Percentiles rank a stretch among this genome's conserved stretches.
Evolutionary conservation across 2,329 filamentous ascomycete species (phyloP).

Genomic region (Allantophomopsis lycopodina): DNA sequence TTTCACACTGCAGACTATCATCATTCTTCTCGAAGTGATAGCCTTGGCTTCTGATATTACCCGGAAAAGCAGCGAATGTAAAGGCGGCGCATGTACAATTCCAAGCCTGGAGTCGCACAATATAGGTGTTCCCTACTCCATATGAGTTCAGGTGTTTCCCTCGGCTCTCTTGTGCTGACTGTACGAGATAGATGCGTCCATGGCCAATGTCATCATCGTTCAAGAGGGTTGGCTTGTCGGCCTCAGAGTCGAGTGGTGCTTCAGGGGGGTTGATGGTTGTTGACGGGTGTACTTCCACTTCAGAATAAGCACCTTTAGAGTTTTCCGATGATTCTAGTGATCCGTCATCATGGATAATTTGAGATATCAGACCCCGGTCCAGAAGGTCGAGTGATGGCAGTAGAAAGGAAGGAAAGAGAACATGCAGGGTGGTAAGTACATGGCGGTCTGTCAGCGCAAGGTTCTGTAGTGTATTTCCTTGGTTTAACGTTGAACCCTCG

Average conservation of each 20-base stretch:
- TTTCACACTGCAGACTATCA: too few relatives aligned
- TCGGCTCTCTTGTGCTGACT: slow-evolving; percentile 32
- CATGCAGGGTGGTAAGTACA: slow-evolving; percentile 47
- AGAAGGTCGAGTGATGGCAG: slow-evolving; percentile 80
- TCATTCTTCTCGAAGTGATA: background rate
- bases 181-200: slow-evolving; percentile 44
- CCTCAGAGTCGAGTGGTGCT: background rate
- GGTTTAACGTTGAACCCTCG: slow-evolving; percentile 9
- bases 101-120: slow-evolving; percentile 66
- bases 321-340: background rate
- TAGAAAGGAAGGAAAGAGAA: slow-evolving; percentile 65
- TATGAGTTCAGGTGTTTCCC: slow-evolving; percentile 13
- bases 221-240: background rate
- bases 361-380: slow-evolving; percentile 60
- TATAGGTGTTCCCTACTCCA: slow-evolving; percentile 31
- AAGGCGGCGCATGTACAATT: slow-evolving; percentile 86
- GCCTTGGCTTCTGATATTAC: slow-evolving; percentile 14
- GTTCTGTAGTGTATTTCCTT: background rate
- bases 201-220: background rate
- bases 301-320: too few relatives aligned
- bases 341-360: slow-evolving; percentile 22
- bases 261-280: background rate
- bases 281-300: too few relatives aligned
- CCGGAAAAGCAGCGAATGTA: slow-evolving; percentile 54
- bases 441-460: slow-evolving; percentile 20